Base-by-base conservation (phyloP, 164 flowering plant species). In the Stephania japonica region DNA sequence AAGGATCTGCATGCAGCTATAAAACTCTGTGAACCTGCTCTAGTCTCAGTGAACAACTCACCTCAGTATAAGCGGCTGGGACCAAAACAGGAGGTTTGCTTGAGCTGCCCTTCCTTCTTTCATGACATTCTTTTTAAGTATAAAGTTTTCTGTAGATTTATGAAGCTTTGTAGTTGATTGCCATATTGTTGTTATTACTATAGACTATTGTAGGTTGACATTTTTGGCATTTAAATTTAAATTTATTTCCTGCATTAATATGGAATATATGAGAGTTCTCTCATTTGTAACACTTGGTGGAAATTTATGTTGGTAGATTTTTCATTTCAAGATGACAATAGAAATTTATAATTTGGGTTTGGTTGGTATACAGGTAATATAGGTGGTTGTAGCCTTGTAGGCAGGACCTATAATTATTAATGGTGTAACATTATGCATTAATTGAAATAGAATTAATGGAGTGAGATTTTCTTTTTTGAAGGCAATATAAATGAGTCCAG, bases 11-110 rank as follows among this genome's bases (percentile, higher is more conserved):
- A 95, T 86, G 87, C 90, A 74, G 97, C 93, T 27, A 84, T 95
- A 78, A 93, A 87, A 89, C 97, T 91, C 62, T 95, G 98, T 83
- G 98, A 95, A 79, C 87, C 87, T 72, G 97, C 99, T 74, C 78
- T 95, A 43, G 88, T 91, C 72, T 84, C 94, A 74, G 92, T 85
- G 79, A 85, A 88, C 75, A 76, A 65, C 68, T 83, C 92, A 53
- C 85, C 98, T 42, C 84, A 83, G 70, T 91, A 92, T 73, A 80
- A 87, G 49, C 83, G 80, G 73, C 72, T 94, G 84, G 99, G 99
- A 67, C 84, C 91, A 49, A 82, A 70, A 56, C 99, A 94, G 82
- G 97, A 94, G 97, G 99, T 94, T 73, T 68, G 81, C 70, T 16
- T 47, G 50, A 66, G 18, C 18, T 66, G 42, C 7, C 42, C 61